A percentile compares a stretch with the other conserved stretches of the same genome.
These are phyloP conservation scores for Albugo candida DNA, from an alignment of 352 stramenopile genomes.

Conservation along the genomic window DNA sequence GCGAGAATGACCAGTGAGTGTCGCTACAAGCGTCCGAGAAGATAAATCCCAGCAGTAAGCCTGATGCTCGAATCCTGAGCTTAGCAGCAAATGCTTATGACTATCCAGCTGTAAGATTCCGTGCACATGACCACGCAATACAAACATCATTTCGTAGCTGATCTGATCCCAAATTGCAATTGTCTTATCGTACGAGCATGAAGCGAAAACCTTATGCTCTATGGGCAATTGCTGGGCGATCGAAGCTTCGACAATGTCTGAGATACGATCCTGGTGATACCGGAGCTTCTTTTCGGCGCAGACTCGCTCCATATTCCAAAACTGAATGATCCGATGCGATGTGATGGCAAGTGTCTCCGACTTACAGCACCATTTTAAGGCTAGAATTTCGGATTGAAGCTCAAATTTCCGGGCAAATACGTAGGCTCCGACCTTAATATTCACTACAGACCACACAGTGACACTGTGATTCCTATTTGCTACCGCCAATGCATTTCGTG, in stretches of 20 bases:
- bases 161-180: conserved; percentile 52
- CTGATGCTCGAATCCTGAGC: conserved; percentile 64
- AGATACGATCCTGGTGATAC: conserved; percentile 26
- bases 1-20: conserved; percentile 37
- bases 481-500: conserved; percentile 29
- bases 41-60: conserved; percentile 58
- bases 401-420: conserved; percentile 40
- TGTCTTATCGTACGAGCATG: conserved; percentile 54
- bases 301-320: conserved; percentile 47
- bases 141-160: conserved; percentile 21
- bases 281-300: conserved; percentile 12
- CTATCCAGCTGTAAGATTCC: conserved; percentile 47
- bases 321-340: conserved; percentile 17
- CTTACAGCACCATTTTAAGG: conserved; percentile 32
- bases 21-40: conserved; percentile 23
- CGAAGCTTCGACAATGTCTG: conserved; percentile 31
- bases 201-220: conserved; percentile 21
- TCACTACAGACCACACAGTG: conserved; percentile 48
- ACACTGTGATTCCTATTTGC: conserved; percentile 31
- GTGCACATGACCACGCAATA: conserved; percentile 41
- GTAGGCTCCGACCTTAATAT: conserved; percentile 31
- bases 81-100: conserved; percentile 30
- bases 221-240: conserved; percentile 9
- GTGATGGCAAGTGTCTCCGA: conserved; percentile 19
- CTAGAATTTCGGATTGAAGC: conserved; percentile 22